Base-by-base conservation (phyloP, 305 asterid genomes). In the Fraxinus paxiana region DNA sequence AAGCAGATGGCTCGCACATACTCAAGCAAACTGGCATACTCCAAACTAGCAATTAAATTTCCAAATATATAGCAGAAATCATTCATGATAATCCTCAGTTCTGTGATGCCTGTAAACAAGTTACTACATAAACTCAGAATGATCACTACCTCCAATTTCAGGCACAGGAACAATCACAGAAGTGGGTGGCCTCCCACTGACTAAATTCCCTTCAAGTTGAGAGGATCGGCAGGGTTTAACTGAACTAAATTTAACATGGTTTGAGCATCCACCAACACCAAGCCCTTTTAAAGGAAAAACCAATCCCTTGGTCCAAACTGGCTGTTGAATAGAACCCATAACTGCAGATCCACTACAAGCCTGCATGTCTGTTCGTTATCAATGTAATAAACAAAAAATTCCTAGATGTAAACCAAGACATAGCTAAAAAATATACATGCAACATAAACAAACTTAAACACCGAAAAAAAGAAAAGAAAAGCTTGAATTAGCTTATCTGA, bases 151-250 rank as follows among this genome's bases (percentile, higher is more conserved):
- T 89, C 81, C 85, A 9, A 81, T 88, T 80, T 90, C 93, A 46
- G 90, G 90, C 13, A 83, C 74, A 6, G 90, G 87, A 71, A 89
- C 94, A 73, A 95, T 85, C 31, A 84, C 88, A 13, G 97, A 88
- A 79, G 94, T 78, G 5, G 91, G 88, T 34, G 89, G 88, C 86
- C 85, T 92, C 85, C 93, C 96, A 1, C 97, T 86, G 84, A 86
- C 92, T 80, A 93, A 79, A 87, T 89, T 89, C 80, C 90, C 93
- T 82, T 93, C 93, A 54, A 92, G 81, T 54, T 78, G 88, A 81
- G 95, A 89, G 0, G 90, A 83, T 81, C 86, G 79, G 77, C 94
- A 86, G 54, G 92, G 91, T 84, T 84, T 89, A 38, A 90, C 15
- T 12, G 88, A 88, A 80, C 82, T 73, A 43, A 90, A 26, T 65